Evolutionary conservation across 208 protist genomes (phyloP).

Genomic region (Acanthamoeba lenticulata): DNA sequence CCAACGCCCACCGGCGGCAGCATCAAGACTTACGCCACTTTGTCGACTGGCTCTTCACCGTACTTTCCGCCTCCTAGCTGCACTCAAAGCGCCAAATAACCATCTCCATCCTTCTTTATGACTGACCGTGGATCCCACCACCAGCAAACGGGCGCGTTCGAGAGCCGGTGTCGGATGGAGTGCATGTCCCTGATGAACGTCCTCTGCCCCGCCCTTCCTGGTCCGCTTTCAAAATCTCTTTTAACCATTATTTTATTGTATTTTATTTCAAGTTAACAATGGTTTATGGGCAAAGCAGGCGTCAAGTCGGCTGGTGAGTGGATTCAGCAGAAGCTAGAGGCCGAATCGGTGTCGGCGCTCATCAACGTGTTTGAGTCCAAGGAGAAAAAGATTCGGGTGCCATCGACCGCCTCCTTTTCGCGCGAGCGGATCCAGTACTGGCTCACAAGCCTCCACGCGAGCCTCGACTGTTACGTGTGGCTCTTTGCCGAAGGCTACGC

Average conservation of each 20-base stretch:
- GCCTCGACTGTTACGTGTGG: slow-evolving; percentile 76
- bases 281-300: neutral
- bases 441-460: slow-evolving; percentile 64
- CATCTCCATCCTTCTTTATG: too few relatives aligned
- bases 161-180: slow-evolving; percentile 66
- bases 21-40: slow-evolving; percentile 73
- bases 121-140: neutral
- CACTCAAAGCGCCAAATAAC: too few relatives aligned
- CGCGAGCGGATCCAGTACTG: slow-evolving; percentile 72
- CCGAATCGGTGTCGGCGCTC: neutral
- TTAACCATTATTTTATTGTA: neutral
- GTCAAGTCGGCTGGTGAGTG: slow-evolving; percentile 73
- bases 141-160: slow-evolving; percentile 66
- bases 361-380: slow-evolving; percentile 63
- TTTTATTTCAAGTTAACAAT: neutral
- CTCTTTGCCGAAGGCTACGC: slow-evolving; percentile 74
- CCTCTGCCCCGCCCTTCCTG: slow-evolving; percentile 70
- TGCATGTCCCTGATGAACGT: slow-evolving; percentile 77
- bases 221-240: neutral
- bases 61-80: neutral
- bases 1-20: slow-evolving; percentile 67
- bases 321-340: slow-evolving; percentile 67
- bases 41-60: slow-evolving; percentile 80
- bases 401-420: neutral
- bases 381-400: neutral